Conservation (phyloP, 805 yeast genomes). For the Saccharomycopsis malanga region DNA sequence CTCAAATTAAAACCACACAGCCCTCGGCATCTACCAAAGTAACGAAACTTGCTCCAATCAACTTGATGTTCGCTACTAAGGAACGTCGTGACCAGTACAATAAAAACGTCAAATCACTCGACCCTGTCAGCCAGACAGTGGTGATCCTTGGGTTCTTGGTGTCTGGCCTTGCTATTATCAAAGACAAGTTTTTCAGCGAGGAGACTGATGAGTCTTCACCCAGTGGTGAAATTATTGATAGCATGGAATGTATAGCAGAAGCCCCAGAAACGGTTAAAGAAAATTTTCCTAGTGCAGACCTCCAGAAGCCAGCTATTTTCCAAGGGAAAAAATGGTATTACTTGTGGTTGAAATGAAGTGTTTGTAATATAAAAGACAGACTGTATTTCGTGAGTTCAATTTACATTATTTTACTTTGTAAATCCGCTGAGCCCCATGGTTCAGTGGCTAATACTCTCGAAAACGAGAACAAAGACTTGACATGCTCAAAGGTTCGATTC, state of each 20-base stretch:
- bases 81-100: slow-evolving; percentile 38
- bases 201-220: background rate
- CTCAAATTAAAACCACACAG: slow-evolving; percentile 28
- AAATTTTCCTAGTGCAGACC: background rate
- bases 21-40: slow-evolving; percentile 26
- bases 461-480: too few relatives aligned
- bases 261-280: slow-evolving; percentile 1
- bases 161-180: slow-evolving; percentile 43
- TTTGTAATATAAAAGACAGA: background rate
- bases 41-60: slow-evolving; percentile 32
- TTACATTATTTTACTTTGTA: background rate
- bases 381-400: background rate
- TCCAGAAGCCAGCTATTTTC: background rate
- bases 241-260: slow-evolving; percentile 4
- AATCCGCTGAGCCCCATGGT: background rate
- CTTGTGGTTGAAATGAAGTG: slow-evolving; percentile 12
- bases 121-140: slow-evolving; percentile 49
- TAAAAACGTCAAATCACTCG: slow-evolving; percentile 44
- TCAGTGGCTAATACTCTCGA: too few relatives aligned
- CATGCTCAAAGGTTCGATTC: too few relatives aligned
- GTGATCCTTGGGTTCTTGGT: slow-evolving; percentile 43
- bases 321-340: slow-evolving; percentile 14
- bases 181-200: slow-evolving; percentile 38
- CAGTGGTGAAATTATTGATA: slow-evolving; percentile 7
- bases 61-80: slow-evolving; percentile 38